Conservation (phyloP, 768 basidiomycete genomes). For the Cytidiella melzeri region DNA sequence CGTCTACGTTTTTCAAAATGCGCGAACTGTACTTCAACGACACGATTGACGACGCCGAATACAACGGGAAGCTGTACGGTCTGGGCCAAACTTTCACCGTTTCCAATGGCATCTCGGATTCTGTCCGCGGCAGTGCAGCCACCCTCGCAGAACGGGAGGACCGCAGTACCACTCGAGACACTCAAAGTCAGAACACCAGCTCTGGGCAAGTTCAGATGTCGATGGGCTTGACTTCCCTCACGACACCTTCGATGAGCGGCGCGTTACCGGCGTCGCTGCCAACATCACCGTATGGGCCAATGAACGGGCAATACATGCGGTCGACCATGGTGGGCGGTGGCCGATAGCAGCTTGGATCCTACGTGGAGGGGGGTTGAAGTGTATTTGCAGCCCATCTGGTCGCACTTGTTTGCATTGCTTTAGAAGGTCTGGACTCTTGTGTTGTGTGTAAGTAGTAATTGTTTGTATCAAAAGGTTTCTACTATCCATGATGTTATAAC, state of each 20-base stretch:
- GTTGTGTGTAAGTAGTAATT: constrained; percentile 7
- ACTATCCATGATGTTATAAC: too few relatives aligned
- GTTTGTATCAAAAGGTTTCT: constrained; percentile 9
- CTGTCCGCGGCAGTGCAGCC: constrained; percentile 55
- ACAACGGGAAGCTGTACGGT: constrained; percentile 79
- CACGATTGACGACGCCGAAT: constrained; percentile 76
- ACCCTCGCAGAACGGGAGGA: constrained; percentile 83
- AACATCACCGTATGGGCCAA: constrained; percentile 51
- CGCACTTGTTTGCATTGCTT: constrained; percentile 6
- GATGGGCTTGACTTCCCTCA: constrained; percentile 44
- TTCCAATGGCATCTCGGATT: constrained; percentile 61
- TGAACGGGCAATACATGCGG: constrained; percentile 66
- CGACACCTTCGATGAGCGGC: constrained; percentile 34
- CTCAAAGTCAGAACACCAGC: constrained; percentile 54
- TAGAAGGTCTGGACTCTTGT: not conserved
- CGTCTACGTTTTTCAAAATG: constrained; percentile 95
- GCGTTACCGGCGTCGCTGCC: constrained; percentile 40
- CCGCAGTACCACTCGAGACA: constrained; percentile 40
- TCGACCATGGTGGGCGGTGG: constrained; percentile 39
- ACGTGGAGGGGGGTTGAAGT: not conserved
- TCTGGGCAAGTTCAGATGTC: constrained; percentile 35
- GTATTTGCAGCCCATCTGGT: constrained; percentile 4
- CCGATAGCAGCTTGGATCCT: constrained; percentile 15
- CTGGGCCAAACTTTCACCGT: constrained; percentile 73
- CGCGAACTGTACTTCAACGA: constrained; percentile 88